phyloP scores from a whole-genome alignment of 1,284 basidiomycete species.

The Pseudozyma sp. region DNA sequence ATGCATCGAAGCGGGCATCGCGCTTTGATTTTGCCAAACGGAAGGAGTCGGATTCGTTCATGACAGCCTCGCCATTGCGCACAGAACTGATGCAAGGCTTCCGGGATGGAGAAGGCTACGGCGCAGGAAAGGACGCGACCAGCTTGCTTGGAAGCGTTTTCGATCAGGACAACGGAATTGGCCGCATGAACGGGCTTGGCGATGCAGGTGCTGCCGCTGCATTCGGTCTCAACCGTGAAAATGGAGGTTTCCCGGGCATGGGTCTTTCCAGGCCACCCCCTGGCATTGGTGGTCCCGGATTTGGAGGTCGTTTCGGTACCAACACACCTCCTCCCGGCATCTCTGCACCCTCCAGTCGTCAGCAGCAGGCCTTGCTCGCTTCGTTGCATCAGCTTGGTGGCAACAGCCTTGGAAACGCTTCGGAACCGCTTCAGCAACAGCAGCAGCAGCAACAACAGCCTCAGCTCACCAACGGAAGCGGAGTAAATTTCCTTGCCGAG shows the following conservation, averaged over 20 bases:
- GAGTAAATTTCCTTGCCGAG: conserved; percentile 43
- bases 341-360: conserved; percentile 39
- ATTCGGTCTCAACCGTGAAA: conserved; percentile 36
- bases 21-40: conserved; percentile 64
- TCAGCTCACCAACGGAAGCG: conserved; percentile 36
- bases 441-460: conserved; percentile 33
- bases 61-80: conserved; percentile 39
- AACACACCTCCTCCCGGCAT: conserved; percentile 48
- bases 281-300: conserved; percentile 43
- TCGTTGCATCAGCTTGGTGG: conserved; percentile 47
- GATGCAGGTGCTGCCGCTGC: conserved; percentile 35
- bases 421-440: conserved; percentile 37
- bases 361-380: conserved; percentile 53
- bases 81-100: conserved; percentile 38
- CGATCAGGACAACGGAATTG: conserved; percentile 37
- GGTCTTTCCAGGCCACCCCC: conserved; percentile 38
- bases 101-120: conserved; percentile 23
- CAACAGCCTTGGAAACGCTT: conserved; percentile 10
- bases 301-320: conserved; percentile 42
- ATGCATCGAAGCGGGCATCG: conserved; percentile 48
- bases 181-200: conserved; percentile 25
- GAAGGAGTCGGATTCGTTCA: conserved; percentile 54
- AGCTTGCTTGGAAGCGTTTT: conserved; percentile 57
- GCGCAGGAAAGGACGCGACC: conserved; percentile 44
- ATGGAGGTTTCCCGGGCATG: conserved; percentile 35